These are phyloP conservation scores for Nevesoporus exiguus DNA, from an alignment of 768 basidiomycete species.

Conservation along the genomic window DNA sequence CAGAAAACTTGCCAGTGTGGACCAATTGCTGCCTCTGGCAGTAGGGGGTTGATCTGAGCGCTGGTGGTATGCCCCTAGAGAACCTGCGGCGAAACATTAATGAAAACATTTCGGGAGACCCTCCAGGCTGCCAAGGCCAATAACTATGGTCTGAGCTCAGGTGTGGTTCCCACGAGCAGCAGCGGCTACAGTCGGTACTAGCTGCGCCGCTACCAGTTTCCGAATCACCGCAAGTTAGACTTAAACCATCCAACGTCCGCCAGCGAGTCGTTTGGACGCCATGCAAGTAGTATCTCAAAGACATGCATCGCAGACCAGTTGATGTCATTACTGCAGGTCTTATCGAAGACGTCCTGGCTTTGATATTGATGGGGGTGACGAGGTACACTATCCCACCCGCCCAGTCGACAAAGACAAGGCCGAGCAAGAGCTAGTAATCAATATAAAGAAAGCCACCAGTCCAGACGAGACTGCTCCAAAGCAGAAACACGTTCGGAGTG, in stretches of 20 bases:
- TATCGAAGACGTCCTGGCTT: constrained; percentile 40
- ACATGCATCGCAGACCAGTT: constrained; percentile 3
- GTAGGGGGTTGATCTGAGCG: constrained; percentile 10
- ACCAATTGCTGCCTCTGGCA: constrained; percentile 5
- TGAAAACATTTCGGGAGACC: constrained; percentile 16
- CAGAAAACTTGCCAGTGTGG: constrained; percentile 15
- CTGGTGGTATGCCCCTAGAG: constrained; percentile 4
- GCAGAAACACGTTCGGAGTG: constrained; percentile 99
- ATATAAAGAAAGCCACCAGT: constrained; percentile 98
- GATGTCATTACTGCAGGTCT: constrained; percentile 27
- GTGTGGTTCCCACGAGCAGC: constrained; percentile 22
- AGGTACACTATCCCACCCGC: constrained; percentile 89
- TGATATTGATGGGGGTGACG: constrained; percentile 70
- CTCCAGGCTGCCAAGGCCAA: background rate
- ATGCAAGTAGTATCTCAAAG: constrained; percentile 26
- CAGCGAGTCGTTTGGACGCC: constrained; percentile 6
- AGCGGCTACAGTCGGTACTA: background rate
- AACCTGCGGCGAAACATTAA: constrained; percentile 11
- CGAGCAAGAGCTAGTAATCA: constrained; percentile 87
- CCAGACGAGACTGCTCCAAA: constrained; percentile 96
- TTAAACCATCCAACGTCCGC: background rate
- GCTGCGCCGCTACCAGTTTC: background rate
- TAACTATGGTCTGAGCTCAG: background rate
- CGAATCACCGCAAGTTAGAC: background rate
- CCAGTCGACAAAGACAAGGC: constrained; percentile 99